Evolutionary conservation across 371 early-diverging fungal genomes (phyloP).

Genomic region (Batrachochytrium dendrobatidis): DNA sequence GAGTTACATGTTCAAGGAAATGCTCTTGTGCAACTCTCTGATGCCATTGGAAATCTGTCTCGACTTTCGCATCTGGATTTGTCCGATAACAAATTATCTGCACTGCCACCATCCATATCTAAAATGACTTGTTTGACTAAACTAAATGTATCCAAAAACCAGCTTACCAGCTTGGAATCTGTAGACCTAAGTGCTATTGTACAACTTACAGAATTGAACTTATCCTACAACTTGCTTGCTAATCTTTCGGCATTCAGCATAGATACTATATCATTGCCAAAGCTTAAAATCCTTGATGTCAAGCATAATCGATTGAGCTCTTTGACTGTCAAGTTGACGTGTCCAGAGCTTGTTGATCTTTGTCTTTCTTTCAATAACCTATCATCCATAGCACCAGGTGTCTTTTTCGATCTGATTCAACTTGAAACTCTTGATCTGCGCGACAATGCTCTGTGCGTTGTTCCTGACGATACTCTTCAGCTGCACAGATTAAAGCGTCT

Average conservation of each 20-base stretch:
- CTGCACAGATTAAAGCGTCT: slow-evolving; percentile 47
- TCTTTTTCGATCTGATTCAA: slow-evolving; percentile 7
- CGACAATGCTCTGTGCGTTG: slow-evolving; percentile 47
- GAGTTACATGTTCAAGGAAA: too few relatives aligned
- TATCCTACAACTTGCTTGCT: slow-evolving; percentile 48
- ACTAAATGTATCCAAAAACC: slow-evolving; percentile 30
- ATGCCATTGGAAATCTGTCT: slow-evolving; percentile 27
- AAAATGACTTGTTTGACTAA: slow-evolving; percentile 14
- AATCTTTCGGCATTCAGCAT: too few relatives aligned
- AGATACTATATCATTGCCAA: slow-evolving; percentile 28
- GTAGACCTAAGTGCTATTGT: slow-evolving; percentile 22
- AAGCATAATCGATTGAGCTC: slow-evolving; percentile 11
- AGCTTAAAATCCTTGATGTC: slow-evolving; percentile 50
- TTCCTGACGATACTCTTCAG: slow-evolving; percentile 48
- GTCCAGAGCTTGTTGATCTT: slow-evolving; percentile 49
- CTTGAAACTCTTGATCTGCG: slow-evolving; percentile 59
- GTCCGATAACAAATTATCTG: slow-evolving; percentile 49
- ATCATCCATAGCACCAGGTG: neutral
- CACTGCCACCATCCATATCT: slow-evolving; percentile 15
- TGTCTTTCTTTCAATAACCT: slow-evolving; percentile 44
- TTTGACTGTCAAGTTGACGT: neutral
- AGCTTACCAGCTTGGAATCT: slow-evolving; percentile 37
- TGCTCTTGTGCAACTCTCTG: too few relatives aligned
- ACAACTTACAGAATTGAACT: slow-evolving; percentile 13
- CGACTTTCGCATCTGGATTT: slow-evolving; percentile 47